Base-by-base conservation (phyloP, 805 yeast genomes). In the Saccharomycopsis oosterbeekiorum region DNA sequence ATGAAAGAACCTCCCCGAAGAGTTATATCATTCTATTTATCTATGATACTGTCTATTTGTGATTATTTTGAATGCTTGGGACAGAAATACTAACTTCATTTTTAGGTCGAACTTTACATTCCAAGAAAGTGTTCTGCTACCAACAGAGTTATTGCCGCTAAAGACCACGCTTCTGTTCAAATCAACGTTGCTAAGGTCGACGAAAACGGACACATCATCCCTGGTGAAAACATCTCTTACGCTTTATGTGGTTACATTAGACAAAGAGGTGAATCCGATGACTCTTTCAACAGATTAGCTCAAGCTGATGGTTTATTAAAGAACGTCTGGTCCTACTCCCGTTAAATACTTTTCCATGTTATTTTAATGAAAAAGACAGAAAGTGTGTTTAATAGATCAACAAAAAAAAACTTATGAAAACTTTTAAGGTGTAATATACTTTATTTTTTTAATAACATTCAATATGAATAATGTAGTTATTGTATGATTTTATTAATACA, bases 51-150 rank as follows among this genome's bases (percentile, higher is more conserved):
- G 6, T 29, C 34, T 29, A 29, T 29, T 29, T 29, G 34, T 6
- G 34, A 29, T 29, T 29, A 19, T 29, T 17, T 12, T 37, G 41
- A 37, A 53, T 53, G 3, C 51, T 24, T 12, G 51, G n/a, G 15
- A 54, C 17, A 40, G 21, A 12, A 26, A 26, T 55, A 59, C 59
- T 63, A 50, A 29, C 41, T n/a, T 34, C 17, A 3, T 1, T 15
- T 56, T 57, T 57, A 89, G 97, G 97, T 94, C 81, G 99, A 94
- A 87, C 91, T 94, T 82, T 94, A 94, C 96, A 96, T 93, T 81
- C 99, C 99, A 85, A 90, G 99, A 88, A 94, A 94, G 85, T 94
- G 99, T 86, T 94, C 99, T 82, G 99, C 99, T 77, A 91, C 99
- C 82, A 92, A 91, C 97, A 91, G 97, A 85, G 91, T 94, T 84